Evolutionary conservation across 2,329 filamentous ascomycete species (phyloP).

Genomic region (Blastomyces percursus): DNA sequence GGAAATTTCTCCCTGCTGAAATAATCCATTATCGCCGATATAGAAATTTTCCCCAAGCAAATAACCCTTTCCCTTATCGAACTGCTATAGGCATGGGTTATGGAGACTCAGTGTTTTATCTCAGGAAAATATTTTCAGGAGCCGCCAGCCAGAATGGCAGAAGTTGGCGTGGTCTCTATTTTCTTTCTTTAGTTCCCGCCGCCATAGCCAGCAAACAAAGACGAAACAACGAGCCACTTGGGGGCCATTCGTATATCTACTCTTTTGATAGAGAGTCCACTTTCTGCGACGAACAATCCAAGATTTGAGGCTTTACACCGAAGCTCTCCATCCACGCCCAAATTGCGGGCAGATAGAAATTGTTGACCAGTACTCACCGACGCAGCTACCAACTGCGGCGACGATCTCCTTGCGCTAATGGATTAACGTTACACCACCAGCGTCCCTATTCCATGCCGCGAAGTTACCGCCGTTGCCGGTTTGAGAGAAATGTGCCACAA

Average conservation of each 20-base stretch:
- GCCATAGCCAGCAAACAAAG: background rate
- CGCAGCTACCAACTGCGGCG: constrained; percentile 13
- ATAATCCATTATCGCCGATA: no score
- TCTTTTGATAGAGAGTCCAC: background rate
- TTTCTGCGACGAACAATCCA: constrained; percentile 15
- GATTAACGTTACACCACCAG: no score
- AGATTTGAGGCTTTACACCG: constrained; percentile 11
- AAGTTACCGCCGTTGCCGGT: constrained; percentile 7
- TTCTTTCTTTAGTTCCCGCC: constrained; percentile 8
- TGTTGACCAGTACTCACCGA: constrained; percentile 14
- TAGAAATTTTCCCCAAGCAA: no score
- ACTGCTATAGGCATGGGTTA: no score
- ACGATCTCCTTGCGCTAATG: no score
- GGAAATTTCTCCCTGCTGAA: no score
- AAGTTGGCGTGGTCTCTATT: no score
- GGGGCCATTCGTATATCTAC: constrained; percentile 4
- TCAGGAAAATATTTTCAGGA: no score
- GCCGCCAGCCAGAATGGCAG: no score
- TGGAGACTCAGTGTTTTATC: no score
- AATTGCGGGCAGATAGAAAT: constrained; percentile 20
- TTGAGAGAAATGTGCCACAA: constrained; percentile 1
- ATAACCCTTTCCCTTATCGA: no score
- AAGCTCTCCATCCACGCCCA: constrained; percentile 19
- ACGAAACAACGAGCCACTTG: constrained; percentile 10
- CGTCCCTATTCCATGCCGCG: no score